Evolutionary conservation across 305 asterid species (phyloP).

Genomic region (Plantago lanceolata): DNA sequence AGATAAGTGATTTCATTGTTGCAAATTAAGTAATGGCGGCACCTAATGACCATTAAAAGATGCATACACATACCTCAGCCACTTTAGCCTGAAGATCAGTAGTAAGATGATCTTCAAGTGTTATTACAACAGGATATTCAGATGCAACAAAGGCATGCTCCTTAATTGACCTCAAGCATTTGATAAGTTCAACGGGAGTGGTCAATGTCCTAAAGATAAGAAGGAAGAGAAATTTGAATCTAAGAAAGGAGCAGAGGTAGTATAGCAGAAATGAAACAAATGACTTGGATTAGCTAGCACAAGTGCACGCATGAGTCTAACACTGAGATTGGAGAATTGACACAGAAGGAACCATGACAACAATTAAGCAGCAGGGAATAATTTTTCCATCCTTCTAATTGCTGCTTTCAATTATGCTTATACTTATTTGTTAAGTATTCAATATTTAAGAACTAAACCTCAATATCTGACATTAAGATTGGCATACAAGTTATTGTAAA

Average conservation of each 20-base stretch:
- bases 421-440: no score
- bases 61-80: slow-evolving; percentile 54
- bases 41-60: slow-evolving; percentile 21
- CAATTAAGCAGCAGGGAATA: no score
- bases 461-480: no score
- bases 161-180: slow-evolving; percentile 75
- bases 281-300: slow-evolving; percentile 1
- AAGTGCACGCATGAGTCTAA: background rate
- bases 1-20: slow-evolving; percentile 21
- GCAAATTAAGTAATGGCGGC: slow-evolving; percentile 12
- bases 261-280: background rate
- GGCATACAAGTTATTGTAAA: no score
- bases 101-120: slow-evolving; percentile 83
- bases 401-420: no score
- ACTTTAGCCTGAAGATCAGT: slow-evolving; percentile 70
- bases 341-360: no score
- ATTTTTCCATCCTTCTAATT: no score
- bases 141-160: slow-evolving; percentile 67
- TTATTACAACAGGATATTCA: slow-evolving; percentile 75
- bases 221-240: slow-evolving; percentile 12
- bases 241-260: background rate
- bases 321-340: no score
- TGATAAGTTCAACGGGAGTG: slow-evolving; percentile 59
- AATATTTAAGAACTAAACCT: no score
- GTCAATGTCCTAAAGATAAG: slow-evolving; percentile 63